Evolutionary conservation across 306 rosid genomes (phyloP), one percentile per base, ranked within the genome.

Genomic region (Adenanthera pavonina): DNA sequence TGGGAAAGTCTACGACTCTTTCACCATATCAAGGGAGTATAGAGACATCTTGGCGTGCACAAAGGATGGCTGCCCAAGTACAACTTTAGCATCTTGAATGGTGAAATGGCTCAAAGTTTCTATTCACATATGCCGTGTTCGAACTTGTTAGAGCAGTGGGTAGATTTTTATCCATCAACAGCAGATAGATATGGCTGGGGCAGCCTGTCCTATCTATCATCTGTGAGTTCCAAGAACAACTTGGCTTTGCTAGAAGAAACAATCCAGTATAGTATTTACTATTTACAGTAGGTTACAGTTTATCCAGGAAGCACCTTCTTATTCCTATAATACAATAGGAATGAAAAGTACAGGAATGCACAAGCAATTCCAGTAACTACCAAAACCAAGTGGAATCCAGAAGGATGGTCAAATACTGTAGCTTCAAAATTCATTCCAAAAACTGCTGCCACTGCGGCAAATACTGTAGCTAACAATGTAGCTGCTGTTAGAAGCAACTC

Each of bases 401-500:
- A 70, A 41, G 98, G 86, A 81, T 76, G 40, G 35, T 89, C 86
- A 69, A 95, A 95, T 76, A 89, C 89, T 41, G 76, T 68, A 19
- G 85, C 76, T 19, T 76, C 73, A 53, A 93, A 86, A 80, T 95
- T 95, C 99, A 93, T 95, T 80, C 99, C 99, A 72, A 95, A 95
- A 40, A 95, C 94, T 69, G 90, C 99, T 2, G 99, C 65, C 70
- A 95, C 94, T 2, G 96, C 48, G 16, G 99, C 91, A 85, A 85
- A 95, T 76, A 87, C 51, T 43, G 98, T 82, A 66, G 99, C 96
- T 74, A 89, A 79, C 87, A 95, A 89, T 60, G 95, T 93, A 5
- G 99, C 95, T 10, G 98, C 99, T 15, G 94, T 95, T 48, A 95
- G 94, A 78, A 95, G 95, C 89, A 95, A 75, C 92, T 95, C 92